Evolutionary conservation across 768 basidiomycete genomes (phyloP).

Genomic region (Pholiota conissans): DNA sequence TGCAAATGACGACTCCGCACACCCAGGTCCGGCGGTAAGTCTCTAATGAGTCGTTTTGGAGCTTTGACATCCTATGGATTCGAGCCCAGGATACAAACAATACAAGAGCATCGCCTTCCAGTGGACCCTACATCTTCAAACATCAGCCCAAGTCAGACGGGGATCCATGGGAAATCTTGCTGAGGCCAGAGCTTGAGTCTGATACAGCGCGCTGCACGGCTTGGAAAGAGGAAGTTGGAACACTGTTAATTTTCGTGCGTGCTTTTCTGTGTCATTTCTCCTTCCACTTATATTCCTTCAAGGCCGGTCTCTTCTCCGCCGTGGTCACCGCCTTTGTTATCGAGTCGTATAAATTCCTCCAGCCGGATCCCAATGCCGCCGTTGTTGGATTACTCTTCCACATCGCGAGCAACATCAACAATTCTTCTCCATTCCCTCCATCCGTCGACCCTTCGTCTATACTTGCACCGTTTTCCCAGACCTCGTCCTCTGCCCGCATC

Average conservation of each 20-base stretch:
- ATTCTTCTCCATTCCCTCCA: not conserved
- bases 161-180: constrained; percentile 9
- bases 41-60: too few relatives aligned
- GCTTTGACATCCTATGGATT: too few relatives aligned
- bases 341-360: constrained; percentile 1
- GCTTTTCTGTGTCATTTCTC: not conserved
- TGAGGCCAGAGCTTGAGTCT: not conserved
- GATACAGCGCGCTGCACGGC: constrained; percentile 8
- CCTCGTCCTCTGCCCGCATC: not conserved
- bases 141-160: not conserved
- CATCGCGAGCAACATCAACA: not conserved
- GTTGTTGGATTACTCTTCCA: not conserved
- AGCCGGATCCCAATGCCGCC: constrained; percentile 3
- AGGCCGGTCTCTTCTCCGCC: constrained; percentile 2
- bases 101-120: too few relatives aligned
- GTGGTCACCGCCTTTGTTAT: constrained; percentile 3
- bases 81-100: too few relatives aligned
- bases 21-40: too few relatives aligned
- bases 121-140: not conserved
- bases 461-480: not conserved
- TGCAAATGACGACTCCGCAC: too few relatives aligned
- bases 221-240: constrained; percentile 21
- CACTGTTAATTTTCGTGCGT: constrained; percentile 20
- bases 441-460: not conserved
- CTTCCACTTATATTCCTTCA: too few relatives aligned